Conservation (phyloP, 2,329 filamentous ascomycete genomes). For the Penicillium fuscoglaucum region DNA sequence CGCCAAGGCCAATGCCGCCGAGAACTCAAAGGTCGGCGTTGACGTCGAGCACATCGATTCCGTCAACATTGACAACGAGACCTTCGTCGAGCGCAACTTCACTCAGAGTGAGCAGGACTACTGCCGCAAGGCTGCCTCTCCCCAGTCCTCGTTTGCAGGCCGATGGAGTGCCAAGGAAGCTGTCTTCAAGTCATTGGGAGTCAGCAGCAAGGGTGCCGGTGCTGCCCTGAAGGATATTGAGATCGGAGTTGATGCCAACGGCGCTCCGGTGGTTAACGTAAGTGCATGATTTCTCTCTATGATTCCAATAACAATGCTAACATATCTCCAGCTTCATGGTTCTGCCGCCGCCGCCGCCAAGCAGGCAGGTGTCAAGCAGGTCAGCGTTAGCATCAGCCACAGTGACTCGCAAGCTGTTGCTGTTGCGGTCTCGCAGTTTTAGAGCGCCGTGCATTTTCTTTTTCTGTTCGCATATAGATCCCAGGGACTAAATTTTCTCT, state of each 20-base stretch:
- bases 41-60: conserved; percentile 87
- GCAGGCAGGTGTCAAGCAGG: conserved; percentile 80
- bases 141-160: conserved; percentile 88
- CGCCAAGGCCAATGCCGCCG: conserved; percentile 61
- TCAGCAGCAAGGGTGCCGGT: conserved; percentile 81
- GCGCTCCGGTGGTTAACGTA: conserved; percentile 82
- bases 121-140: conserved; percentile 75
- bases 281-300: conserved; percentile 43
- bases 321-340: conserved; percentile 70
- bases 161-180: conserved; percentile 98
- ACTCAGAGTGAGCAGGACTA: conserved; percentile 80
- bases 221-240: conserved; percentile 94
- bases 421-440: conserved; percentile 83
- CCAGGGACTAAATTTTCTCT: conserved; percentile 2
- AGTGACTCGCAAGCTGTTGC: conserved; percentile 92
- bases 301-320: conserved; percentile 18
- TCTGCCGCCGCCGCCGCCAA: conserved; percentile 80
- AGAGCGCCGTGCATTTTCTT: conserved; percentile 13
- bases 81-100: conserved; percentile 93
- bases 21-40: conserved; percentile 81
- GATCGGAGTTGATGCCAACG: conserved; percentile 75
- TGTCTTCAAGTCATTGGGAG: conserved; percentile 94
- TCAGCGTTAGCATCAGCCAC: conserved; percentile 94
- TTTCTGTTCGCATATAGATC: conserved; percentile 18
- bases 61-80: conserved; percentile 91